A percentile compares a stretch with the other conserved stretches of the same genome.
Evolutionary conservation across 1,284 basidiomycete genomes (phyloP).

Genomic region (Tylopilus sp.): DNA sequence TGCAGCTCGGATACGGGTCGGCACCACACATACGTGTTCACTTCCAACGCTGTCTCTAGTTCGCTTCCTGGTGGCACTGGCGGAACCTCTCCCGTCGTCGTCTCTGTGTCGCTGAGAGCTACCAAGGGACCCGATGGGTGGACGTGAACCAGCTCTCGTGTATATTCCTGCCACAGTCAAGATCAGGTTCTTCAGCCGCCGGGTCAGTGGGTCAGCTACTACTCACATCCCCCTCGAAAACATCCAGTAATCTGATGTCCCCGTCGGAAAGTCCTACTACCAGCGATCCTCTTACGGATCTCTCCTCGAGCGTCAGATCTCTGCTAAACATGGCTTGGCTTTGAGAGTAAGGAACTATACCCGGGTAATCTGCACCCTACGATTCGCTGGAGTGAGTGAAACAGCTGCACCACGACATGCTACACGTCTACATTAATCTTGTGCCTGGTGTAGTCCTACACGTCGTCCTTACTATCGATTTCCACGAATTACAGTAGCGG

Average conservation of each 20-base stretch:
- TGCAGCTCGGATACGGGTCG: slow-evolving; percentile 44
- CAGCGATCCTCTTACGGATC: slow-evolving; percentile 65
- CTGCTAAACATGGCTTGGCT: slow-evolving; percentile 42
- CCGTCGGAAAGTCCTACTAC: slow-evolving; percentile 57
- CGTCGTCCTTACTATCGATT: slow-evolving; percentile 2
- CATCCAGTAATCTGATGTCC: slow-evolving; percentile 63
- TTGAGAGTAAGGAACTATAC: slow-evolving; percentile 55
- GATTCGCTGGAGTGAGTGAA: slow-evolving; percentile 4
- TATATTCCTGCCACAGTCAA: slow-evolving; percentile 60
- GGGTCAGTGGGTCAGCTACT: background rate
- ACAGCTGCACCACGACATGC: background rate
- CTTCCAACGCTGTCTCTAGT: slow-evolving; percentile 39
- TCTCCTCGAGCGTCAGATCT: slow-evolving; percentile 47
- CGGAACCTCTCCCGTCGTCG: slow-evolving; percentile 30
- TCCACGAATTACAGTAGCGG: background rate
- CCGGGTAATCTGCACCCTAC: slow-evolving; percentile 78
- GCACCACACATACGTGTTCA: slow-evolving; percentile 72
- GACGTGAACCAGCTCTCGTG: slow-evolving; percentile 50
- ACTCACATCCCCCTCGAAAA: slow-evolving; percentile 78
- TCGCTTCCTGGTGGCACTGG: slow-evolving; percentile 38
- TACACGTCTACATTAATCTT: slow-evolving; percentile 43
- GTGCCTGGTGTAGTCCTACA: slow-evolving; percentile 74
- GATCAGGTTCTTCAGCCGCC: background rate
- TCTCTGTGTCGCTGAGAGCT: slow-evolving; percentile 32
- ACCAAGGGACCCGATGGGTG: slow-evolving; percentile 48